Base-by-base conservation (phyloP, 2,329 filamentous ascomycete genomes). In the Sclerotinia spermophila region DNA sequence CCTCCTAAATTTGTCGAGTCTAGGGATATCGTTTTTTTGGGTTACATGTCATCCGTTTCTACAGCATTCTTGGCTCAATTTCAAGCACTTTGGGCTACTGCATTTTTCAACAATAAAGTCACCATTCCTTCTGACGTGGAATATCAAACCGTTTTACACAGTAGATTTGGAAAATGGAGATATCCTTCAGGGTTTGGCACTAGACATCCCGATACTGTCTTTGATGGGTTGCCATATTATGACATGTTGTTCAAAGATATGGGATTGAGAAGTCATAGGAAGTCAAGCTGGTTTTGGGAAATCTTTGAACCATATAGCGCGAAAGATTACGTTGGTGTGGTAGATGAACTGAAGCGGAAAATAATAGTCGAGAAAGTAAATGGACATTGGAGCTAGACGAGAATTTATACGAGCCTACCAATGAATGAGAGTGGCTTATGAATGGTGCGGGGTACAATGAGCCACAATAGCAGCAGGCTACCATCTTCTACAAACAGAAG, bases 141-240 rank as follows among this genome's bases (percentile, higher is more conserved):
- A 68, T 83, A 84, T 73, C 85, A 90, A 74, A 87, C 89, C 0
- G 84, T 89, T 35, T 81, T 93, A 61, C 84, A 90, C 77, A 88
- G 85, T 30, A 87, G 90, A 51, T 95, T 90, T 78, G 89, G 90
- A 6, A 87, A 85, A 73, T 90, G 89, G 86, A 84, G 92, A 38
- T 92, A 91, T 75, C 87, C 90, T 1, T 84, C 82, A 5, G 91
- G 90, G 0, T 89, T 87, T 76, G 90, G 90, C 1, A 83, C 82
- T 53, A 84, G 83, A 76, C 83, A 85, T 71, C 89, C 89, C 0
- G 91, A 92, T 78, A 89, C 94, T 74, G 89, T 92, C 27, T 94
- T 95, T 76, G 92, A 96, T 79, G 86, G 86, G 0, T 78, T 95
- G 68, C 91, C 91, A 5, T 96, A 93, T 71, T 78, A 93, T 27